Percentiles rank a stretch among this genome's conserved stretches.
Evolutionary conservation across 1,284 basidiomycete species (phyloP).

Genomic region (Nidula niveotomentosa): DNA sequence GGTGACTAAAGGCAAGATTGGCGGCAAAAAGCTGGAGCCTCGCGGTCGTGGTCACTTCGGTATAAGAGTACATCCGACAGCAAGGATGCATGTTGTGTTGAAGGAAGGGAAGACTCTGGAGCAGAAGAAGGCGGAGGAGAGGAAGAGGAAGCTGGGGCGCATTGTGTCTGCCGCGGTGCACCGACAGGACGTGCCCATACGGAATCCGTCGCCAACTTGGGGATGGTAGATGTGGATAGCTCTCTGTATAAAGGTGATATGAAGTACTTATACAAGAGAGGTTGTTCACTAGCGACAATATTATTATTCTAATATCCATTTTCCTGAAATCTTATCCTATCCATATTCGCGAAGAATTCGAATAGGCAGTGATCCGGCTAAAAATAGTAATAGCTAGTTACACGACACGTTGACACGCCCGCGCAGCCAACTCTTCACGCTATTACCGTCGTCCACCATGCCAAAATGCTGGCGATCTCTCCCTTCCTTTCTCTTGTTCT

Average conservation of each 20-base stretch:
- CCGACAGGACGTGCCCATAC: slow-evolving; percentile 77
- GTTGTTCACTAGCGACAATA: too few relatives aligned
- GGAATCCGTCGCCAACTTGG: slow-evolving; percentile 77
- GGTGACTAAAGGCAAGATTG: slow-evolving; percentile 84
- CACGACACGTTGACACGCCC: slow-evolving; percentile 17
- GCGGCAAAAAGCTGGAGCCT: slow-evolving; percentile 74
- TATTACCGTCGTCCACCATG: slow-evolving; percentile 30
- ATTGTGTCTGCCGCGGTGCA: slow-evolving; percentile 80
- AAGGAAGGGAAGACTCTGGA: slow-evolving; percentile 82
- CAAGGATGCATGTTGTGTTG: slow-evolving; percentile 79
- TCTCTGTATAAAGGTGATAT: too few relatives aligned
- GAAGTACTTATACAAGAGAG: too few relatives aligned
- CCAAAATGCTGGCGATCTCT: slow-evolving; percentile 39
- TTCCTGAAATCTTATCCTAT: too few relatives aligned
- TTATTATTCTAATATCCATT: too few relatives aligned
- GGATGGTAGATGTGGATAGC: slow-evolving; percentile 63
- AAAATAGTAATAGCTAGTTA: slow-evolving; percentile 23
- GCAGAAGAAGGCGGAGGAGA: slow-evolving; percentile 64
- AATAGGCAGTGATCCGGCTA: slow-evolving; percentile 12
- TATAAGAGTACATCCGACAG: slow-evolving; percentile 75
- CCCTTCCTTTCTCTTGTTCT: slow-evolving; percentile 33
- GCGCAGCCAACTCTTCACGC: slow-evolving; percentile 5
- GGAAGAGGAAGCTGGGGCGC: slow-evolving; percentile 68
- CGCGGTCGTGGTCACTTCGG: slow-evolving; percentile 86
- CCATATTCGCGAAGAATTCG: too few relatives aligned